These are phyloP conservation scores for Populus hybrid DNA, from an alignment of 441 rosid genomes.

Conservation along the genomic window DNA sequence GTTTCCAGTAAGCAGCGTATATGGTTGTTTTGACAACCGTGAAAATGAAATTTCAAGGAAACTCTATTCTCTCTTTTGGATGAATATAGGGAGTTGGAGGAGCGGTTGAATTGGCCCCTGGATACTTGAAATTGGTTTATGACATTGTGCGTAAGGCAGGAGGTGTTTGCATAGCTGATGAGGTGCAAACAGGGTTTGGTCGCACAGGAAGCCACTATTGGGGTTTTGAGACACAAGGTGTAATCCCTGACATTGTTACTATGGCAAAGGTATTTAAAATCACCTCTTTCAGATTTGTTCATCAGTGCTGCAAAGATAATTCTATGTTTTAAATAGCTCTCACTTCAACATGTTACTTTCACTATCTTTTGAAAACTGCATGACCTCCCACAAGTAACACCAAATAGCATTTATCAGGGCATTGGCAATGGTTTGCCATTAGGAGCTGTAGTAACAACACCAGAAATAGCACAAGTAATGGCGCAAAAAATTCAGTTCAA, in stretches of 20 bases:
- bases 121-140: constrained; percentile 73
- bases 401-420: constrained; percentile 42
- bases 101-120: constrained; percentile 90
- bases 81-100: constrained; percentile 81
- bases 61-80: constrained; percentile 1
- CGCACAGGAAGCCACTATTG: constrained; percentile 90
- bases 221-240: constrained; percentile 91
- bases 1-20: not conserved
- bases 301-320: not conserved
- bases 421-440: constrained; percentile 92
- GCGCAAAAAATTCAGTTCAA: constrained; percentile 73
- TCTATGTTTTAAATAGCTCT: not conserved
- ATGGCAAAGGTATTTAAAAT: constrained; percentile 76
- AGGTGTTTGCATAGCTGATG: constrained; percentile 92
- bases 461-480: constrained; percentile 82
- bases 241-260: constrained; percentile 90
- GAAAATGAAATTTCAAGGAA: not conserved
- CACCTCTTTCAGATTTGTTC: not conserved
- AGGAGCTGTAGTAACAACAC: constrained; percentile 90
- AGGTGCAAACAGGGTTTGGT: constrained; percentile 94
- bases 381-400: constrained; percentile 1
- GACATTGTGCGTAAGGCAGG: constrained; percentile 79
- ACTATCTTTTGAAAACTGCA: not conserved
- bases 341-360: not conserved
- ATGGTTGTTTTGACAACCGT: not conserved